phyloP scores from a whole-genome alignment of 495 filamentous ascomycete genomes.

The Podospora anserina region DNA sequence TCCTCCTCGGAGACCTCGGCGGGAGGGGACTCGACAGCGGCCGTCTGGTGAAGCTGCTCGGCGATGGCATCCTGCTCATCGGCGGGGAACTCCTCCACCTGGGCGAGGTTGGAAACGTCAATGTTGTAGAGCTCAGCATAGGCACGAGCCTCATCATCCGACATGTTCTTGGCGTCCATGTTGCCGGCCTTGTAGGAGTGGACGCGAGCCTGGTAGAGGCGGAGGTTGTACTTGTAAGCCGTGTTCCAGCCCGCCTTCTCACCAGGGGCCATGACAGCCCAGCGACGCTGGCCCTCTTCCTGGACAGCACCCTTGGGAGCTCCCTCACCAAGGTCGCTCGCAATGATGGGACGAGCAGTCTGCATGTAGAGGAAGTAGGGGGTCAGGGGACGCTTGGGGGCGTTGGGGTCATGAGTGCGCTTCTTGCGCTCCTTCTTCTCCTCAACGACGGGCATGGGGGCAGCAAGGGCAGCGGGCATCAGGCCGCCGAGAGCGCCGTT shows the following conservation, averaged over 20 bases:
- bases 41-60: slow-evolving; percentile 53
- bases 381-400: slow-evolving; percentile 88
- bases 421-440: slow-evolving; percentile 84
- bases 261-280: slow-evolving; percentile 66
- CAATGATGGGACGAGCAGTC: slow-evolving; percentile 72
- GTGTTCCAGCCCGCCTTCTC: slow-evolving; percentile 77
- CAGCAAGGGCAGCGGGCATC: slow-evolving; percentile 36
- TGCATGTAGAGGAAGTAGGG: slow-evolving; percentile 94
- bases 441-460: slow-evolving; percentile 44
- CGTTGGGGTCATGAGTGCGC: slow-evolving; percentile 85
- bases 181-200: slow-evolving; percentile 71
- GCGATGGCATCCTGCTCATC: slow-evolving; percentile 58
- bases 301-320: slow-evolving; percentile 75
- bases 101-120: slow-evolving; percentile 39
- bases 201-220: slow-evolving; percentile 66
- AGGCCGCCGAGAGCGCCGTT: slow-evolving; percentile 41
- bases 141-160: slow-evolving; percentile 53
- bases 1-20: slow-evolving; percentile 45
- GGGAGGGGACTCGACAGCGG: slow-evolving; percentile 36
- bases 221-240: slow-evolving; percentile 71
- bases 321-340: slow-evolving; percentile 65
- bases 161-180: slow-evolving; percentile 59
- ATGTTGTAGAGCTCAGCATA: slow-evolving; percentile 56
- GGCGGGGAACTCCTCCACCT: slow-evolving; percentile 50
- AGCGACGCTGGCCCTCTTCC: slow-evolving; percentile 76